Evolutionary conservation across 2,329 filamentous ascomycete genomes (phyloP).

Genomic region (Claviceps spartinae): DNA sequence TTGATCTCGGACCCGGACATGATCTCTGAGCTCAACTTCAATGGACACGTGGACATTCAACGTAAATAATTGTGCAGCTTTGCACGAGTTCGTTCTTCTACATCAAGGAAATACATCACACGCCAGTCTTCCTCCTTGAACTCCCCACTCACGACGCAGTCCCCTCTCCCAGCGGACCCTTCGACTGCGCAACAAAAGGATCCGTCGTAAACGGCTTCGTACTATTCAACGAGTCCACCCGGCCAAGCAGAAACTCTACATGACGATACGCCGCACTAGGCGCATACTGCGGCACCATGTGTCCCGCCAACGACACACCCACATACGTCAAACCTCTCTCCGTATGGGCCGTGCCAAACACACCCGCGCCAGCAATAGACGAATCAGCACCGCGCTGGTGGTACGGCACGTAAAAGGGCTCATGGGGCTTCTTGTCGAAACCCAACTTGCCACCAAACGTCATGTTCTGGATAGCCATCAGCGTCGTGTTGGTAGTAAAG

Average conservation of each 20-base stretch:
- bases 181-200: neutral
- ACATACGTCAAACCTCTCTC: conserved; percentile 65
- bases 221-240: conserved; percentile 40
- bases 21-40: too few species aligned
- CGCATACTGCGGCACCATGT: conserved; percentile 55
- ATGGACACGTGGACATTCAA: too few species aligned
- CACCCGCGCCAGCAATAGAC: conserved; percentile 41
- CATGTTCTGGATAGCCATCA: conserved; percentile 67
- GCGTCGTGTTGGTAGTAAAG: conserved; percentile 52
- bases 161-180: neutral
- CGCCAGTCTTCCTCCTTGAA: too few species aligned
- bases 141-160: neutral
- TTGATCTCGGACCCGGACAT: too few species aligned
- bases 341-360: conserved; percentile 54
- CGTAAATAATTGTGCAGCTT: too few species aligned
- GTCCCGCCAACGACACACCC: conserved; percentile 47
- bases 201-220: conserved; percentile 3
- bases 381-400: conserved; percentile 5
- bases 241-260: conserved; percentile 59
- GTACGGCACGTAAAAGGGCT: conserved; percentile 53
- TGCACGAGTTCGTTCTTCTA: too few species aligned
- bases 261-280: conserved; percentile 56
- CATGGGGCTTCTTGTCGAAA: conserved; percentile 45
- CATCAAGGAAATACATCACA: too few species aligned
- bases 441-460: conserved; percentile 60